phyloP scores from a whole-genome alignment of 345 rosid genomes.

The Chamaenerion angustifolium region DNA sequence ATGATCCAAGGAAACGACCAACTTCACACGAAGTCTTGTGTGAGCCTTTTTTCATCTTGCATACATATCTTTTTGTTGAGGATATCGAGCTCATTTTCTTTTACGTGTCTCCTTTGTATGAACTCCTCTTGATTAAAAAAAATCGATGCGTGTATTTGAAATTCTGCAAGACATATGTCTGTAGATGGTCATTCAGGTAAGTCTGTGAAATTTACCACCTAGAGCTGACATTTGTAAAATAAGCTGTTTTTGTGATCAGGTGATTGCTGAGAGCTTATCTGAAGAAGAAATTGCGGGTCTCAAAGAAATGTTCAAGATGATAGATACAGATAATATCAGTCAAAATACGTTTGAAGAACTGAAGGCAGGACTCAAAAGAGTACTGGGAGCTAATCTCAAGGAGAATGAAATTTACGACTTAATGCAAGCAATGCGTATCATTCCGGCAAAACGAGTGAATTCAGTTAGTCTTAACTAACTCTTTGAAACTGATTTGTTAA shows the following conservation, averaged over 20 bases:
- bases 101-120: too few relatives aligned
- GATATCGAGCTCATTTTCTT: too few relatives aligned
- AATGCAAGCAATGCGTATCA: slow-evolving; percentile 69
- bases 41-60: too few relatives aligned
- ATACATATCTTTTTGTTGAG: too few relatives aligned
- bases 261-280: slow-evolving; percentile 90
- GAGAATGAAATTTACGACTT: slow-evolving; percentile 82
- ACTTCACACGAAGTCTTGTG: too few relatives aligned
- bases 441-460: background rate
- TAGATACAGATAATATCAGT: slow-evolving; percentile 70
- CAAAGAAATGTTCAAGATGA: too few relatives aligned
- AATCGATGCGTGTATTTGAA: too few relatives aligned
- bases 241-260: slow-evolving; percentile 20
- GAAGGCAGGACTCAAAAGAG: slow-evolving; percentile 63
- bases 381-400: slow-evolving; percentile 78
- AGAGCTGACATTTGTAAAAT: too few relatives aligned
- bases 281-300: too few relatives aligned
- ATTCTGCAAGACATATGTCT: slow-evolving; percentile 72
- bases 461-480: background rate
- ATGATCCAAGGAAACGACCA: too few relatives aligned
- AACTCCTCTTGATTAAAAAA: too few relatives aligned
- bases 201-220: background rate
- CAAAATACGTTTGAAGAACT: slow-evolving; percentile 79
- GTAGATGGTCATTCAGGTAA: slow-evolving; percentile 26
- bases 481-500: too few relatives aligned